Evolutionary conservation across 371 early-diverging fungal species (phyloP).

Genomic region (Lichtheimia corymbifera): DNA sequence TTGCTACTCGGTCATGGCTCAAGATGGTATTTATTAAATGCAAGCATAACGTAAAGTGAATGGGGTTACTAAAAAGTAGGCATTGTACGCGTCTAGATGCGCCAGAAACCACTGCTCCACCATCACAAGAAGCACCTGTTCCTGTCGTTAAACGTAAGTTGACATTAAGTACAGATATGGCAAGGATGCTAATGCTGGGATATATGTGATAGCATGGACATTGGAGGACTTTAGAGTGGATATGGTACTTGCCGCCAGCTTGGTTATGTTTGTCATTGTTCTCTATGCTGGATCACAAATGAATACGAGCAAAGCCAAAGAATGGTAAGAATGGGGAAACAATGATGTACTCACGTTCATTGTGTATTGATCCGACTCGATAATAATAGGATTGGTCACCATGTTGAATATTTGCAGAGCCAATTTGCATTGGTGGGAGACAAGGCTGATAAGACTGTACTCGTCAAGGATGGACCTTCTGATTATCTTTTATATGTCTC

Average conservation of each 20-base stretch:
- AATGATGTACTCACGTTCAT: not conserved
- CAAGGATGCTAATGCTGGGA: not conserved
- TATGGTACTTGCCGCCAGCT: constrained; percentile 18
- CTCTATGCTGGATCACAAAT: constrained; percentile 35
- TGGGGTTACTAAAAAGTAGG: not conserved
- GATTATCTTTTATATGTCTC: constrained; percentile 73
- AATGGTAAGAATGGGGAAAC: constrained; percentile 29
- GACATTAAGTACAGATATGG: not conserved
- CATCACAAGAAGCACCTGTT: not conserved
- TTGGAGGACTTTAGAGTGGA: constrained; percentile 36
- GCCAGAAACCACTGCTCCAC: not conserved
- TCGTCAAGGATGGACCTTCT: constrained; percentile 72
- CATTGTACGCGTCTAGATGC: not conserved
- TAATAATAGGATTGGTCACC: constrained; percentile 38
- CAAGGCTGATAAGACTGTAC: constrained; percentile 33
- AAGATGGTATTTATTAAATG: not conserved
- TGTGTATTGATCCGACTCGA: not conserved
- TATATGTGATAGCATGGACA: constrained; percentile 18
- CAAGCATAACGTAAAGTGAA: not conserved
- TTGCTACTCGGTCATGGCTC: not conserved
- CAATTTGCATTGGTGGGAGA: constrained; percentile 76
- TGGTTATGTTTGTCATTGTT: constrained; percentile 23
- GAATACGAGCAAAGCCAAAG: constrained; percentile 35
- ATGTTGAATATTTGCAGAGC: constrained; percentile 30
- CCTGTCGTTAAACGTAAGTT: constrained; percentile 3